Evolutionary conservation across 2,329 filamentous ascomycete species (phyloP).

Genomic region (Leptographium flavum): DNA sequence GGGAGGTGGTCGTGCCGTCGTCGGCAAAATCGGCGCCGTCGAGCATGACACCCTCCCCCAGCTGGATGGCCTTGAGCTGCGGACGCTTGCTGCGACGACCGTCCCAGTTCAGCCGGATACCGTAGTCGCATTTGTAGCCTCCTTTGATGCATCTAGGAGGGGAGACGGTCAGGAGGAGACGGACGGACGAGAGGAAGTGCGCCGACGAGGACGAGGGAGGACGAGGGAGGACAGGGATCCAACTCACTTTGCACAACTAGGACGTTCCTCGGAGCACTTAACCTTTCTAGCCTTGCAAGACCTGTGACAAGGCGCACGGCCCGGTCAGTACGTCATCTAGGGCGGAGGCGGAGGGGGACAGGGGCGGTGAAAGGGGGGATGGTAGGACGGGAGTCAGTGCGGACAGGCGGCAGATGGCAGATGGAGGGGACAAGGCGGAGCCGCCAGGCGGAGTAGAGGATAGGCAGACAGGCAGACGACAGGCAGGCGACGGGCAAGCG

Average conservation of each 20-base stretch:
- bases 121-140: conserved; percentile 66
- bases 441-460: too few relatives aligned
- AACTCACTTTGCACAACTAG: conserved; percentile 53
- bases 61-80: conserved; percentile 19
- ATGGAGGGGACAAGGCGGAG: too few relatives aligned
- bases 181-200: too few relatives aligned
- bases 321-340: too few relatives aligned
- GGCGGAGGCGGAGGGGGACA: neutral
- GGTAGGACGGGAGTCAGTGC: neutral
- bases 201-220: too few relatives aligned
- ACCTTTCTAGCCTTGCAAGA: conserved; percentile 60
- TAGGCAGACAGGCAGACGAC: too few relatives aligned
- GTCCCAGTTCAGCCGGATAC: conserved; percentile 69
- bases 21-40: neutral
- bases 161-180: neutral
- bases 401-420: too few relatives aligned
- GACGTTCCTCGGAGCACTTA: conserved; percentile 71
- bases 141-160: conserved; percentile 45
- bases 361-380: neutral
- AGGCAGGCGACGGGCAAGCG: too few relatives aligned
- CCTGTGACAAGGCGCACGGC: too few relatives aligned
- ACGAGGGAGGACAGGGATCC: conserved; percentile 4
- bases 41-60: conserved; percentile 3
- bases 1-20: neutral
- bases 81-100: conserved; percentile 49